These are phyloP conservation scores for Nelumbo lutea DNA, from an alignment of 164 flowering plant species.

Conservation along the genomic window DNA sequence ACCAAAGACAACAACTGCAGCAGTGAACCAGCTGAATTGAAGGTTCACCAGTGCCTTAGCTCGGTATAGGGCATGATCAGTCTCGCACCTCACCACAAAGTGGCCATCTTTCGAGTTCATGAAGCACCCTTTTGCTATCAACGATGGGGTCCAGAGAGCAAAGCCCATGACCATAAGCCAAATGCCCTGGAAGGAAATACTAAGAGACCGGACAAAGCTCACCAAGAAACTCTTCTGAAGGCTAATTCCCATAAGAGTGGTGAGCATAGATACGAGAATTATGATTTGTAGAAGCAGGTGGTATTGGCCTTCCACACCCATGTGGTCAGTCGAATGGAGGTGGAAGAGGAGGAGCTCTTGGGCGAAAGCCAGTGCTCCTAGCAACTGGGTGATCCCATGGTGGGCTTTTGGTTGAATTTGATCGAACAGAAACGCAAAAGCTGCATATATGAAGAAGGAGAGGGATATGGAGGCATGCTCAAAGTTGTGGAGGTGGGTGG, in stretches of 20 bases:
- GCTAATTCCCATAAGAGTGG: slow-evolving; percentile 58
- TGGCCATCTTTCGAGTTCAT: slow-evolving; percentile 59
- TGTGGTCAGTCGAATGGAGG: slow-evolving; percentile 52
- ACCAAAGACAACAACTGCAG: slow-evolving; percentile 31
- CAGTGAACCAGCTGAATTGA: slow-evolving; percentile 57
- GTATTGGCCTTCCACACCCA: slow-evolving; percentile 59
- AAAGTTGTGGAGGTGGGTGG: slow-evolving; percentile 37
- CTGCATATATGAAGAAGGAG: slow-evolving; percentile 28
- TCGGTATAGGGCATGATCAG: slow-evolving; percentile 38
- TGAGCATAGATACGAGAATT: slow-evolving; percentile 30
- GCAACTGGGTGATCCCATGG: slow-evolving; percentile 36
- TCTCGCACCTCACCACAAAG: slow-evolving; percentile 46
- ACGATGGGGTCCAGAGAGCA: slow-evolving; percentile 64
- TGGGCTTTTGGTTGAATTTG: slow-evolving; percentile 14
- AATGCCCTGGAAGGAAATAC: slow-evolving; percentile 63
- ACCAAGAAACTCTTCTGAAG: slow-evolving; percentile 48
- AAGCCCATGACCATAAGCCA: slow-evolving; percentile 75
- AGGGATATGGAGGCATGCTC: slow-evolving; percentile 37
- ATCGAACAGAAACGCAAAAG: slow-evolving; percentile 29
- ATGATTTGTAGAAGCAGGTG: slow-evolving; percentile 45
- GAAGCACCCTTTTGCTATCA: slow-evolving; percentile 60
- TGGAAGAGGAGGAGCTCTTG: slow-evolving; percentile 71
- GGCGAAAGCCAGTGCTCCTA: slow-evolving; percentile 52
- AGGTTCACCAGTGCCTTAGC: slow-evolving; percentile 69
- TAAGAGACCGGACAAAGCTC: slow-evolving; percentile 61